Evolutionary conservation across 129 eudicot species (phyloP).

Genomic region (Lactuca sativa): DNA sequence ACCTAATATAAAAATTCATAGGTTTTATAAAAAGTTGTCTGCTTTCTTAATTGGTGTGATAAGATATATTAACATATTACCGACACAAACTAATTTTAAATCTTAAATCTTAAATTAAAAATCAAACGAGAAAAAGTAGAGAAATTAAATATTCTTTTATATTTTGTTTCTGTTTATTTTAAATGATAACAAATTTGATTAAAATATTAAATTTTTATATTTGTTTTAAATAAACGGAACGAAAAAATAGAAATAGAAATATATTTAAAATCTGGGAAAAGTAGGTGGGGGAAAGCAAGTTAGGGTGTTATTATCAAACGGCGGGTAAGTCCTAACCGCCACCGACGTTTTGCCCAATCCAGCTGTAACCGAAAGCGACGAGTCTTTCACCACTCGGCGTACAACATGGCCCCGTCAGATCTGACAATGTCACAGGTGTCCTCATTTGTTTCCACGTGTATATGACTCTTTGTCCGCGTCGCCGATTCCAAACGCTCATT

Average conservation of each 20-base stretch:
- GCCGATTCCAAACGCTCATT: background rate
- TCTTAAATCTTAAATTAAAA: too few species aligned
- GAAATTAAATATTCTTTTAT: too few species aligned
- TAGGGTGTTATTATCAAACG: slow-evolving; percentile 15
- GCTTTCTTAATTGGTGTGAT: too few species aligned
- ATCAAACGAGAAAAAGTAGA: too few species aligned
- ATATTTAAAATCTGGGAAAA: background rate
- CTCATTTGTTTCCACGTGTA: slow-evolving; percentile 53
- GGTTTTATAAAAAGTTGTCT: too few species aligned
- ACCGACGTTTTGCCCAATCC: slow-evolving; percentile 39
- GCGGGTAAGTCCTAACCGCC: slow-evolving; percentile 39
- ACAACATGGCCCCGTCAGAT: slow-evolving; percentile 61
- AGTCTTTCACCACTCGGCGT: slow-evolving; percentile 16
- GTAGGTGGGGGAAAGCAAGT: slow-evolving; percentile 6
- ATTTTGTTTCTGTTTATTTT: too few species aligned
- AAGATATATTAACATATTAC: too few species aligned
- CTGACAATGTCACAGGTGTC: slow-evolving; percentile 55
- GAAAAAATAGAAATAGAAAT: background rate
- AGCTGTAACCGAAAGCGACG: slow-evolving; percentile 61
- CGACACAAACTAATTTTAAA: too few species aligned
- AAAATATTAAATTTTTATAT: too few species aligned
- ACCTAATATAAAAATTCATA: too few species aligned
- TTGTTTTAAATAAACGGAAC: too few species aligned
- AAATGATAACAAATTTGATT: too few species aligned
- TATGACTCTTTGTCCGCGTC: slow-evolving; percentile 24